A percentile compares a stretch with the other conserved stretches of the same genome.
These are phyloP conservation scores for Platanthera guangdongensis DNA, from an alignment of 106 monocot genomes.

Conservation along the genomic window DNA sequence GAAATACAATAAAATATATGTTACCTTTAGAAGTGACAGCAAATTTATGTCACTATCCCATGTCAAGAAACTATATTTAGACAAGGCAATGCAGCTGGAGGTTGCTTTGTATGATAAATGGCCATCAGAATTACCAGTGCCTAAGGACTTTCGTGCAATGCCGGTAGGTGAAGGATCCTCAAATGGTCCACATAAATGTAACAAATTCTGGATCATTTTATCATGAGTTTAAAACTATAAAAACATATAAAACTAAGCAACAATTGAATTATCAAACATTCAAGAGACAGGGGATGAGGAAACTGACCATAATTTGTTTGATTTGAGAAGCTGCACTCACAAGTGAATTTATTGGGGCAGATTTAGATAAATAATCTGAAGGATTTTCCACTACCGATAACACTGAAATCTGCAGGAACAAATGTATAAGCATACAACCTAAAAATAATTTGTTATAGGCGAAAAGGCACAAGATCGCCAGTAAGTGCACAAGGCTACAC, in stretches of 20 bases:
- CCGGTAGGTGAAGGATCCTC: conserved; percentile 61
- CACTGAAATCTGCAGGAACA: conserved; percentile 52
- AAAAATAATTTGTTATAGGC: no score
- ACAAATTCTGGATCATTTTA: conserved; percentile 60
- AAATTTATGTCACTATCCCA: conserved; percentile 59
- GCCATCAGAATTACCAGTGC: conserved; percentile 35
- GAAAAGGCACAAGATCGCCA: no score
- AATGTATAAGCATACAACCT: neutral
- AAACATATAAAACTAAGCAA: neutral
- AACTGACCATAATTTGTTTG: conserved; percentile 65
- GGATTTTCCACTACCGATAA: conserved; percentile 36
- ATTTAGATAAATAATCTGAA: conserved; percentile 12
- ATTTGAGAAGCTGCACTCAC: conserved; percentile 41
- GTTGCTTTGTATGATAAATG: conserved; percentile 66
- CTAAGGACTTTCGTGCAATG: conserved; percentile 23
- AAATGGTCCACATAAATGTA: conserved; percentile 52
- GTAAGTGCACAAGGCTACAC: no score
- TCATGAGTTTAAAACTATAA: neutral
- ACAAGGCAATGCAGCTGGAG: conserved; percentile 47
- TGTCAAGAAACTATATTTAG: conserved; percentile 57
- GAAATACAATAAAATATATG: neutral
- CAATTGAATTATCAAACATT: neutral
- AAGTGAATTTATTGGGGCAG: conserved; percentile 41
- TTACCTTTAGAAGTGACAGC: conserved; percentile 83
- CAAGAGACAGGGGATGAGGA: neutral